phyloP scores from a whole-genome alignment of 352 stramenopile genomes.

The Lagenidium giganteum region DNA sequence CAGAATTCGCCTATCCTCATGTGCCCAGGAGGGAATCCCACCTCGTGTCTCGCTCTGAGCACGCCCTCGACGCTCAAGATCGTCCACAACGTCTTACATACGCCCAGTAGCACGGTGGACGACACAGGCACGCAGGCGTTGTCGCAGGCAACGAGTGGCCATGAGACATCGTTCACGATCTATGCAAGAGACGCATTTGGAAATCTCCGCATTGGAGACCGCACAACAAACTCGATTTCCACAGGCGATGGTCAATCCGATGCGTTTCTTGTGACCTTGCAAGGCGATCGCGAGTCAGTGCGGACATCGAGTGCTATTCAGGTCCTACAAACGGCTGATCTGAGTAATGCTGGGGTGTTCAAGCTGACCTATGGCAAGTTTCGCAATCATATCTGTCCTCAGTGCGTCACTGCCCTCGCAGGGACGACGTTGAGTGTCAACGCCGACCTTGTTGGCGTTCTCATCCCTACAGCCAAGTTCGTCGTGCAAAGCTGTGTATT shows the following conservation, averaged over 20 bases:
- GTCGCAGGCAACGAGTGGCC: slow-evolving; percentile 72
- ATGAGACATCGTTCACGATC: slow-evolving; percentile 83
- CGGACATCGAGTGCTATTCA: slow-evolving; percentile 89
- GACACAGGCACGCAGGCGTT: slow-evolving; percentile 71
- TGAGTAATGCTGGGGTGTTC: slow-evolving; percentile 36
- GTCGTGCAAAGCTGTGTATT: slow-evolving; percentile 71
- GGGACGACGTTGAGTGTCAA: slow-evolving; percentile 51
- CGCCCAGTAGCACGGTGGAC: slow-evolving; percentile 78
- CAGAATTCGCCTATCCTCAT: slow-evolving; percentile 85
- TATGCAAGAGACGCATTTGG: slow-evolving; percentile 91
- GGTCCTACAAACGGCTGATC: slow-evolving; percentile 29
- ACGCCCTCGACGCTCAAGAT: slow-evolving; percentile 69
- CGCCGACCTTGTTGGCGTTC: slow-evolving; percentile 52
- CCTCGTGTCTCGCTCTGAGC: slow-evolving; percentile 34
- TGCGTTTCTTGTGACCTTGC: slow-evolving; percentile 88
- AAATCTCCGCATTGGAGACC: slow-evolving; percentile 83
- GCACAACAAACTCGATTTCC: slow-evolving; percentile 55
- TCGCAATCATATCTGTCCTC: slow-evolving; percentile 34
- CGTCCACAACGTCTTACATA: slow-evolving; percentile 88
- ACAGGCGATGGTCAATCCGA: slow-evolving; percentile 87
- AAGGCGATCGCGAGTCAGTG: slow-evolving; percentile 56
- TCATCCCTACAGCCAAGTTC: slow-evolving; percentile 52
- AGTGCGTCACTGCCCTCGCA: slow-evolving; percentile 46
- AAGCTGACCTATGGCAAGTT: slow-evolving; percentile 74
- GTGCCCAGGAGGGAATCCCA: slow-evolving; percentile 56